These are phyloP conservation scores for Fusarium ramigenum DNA, from an alignment of 2,329 filamentous ascomycete genomes.

Conservation along the genomic window DNA sequence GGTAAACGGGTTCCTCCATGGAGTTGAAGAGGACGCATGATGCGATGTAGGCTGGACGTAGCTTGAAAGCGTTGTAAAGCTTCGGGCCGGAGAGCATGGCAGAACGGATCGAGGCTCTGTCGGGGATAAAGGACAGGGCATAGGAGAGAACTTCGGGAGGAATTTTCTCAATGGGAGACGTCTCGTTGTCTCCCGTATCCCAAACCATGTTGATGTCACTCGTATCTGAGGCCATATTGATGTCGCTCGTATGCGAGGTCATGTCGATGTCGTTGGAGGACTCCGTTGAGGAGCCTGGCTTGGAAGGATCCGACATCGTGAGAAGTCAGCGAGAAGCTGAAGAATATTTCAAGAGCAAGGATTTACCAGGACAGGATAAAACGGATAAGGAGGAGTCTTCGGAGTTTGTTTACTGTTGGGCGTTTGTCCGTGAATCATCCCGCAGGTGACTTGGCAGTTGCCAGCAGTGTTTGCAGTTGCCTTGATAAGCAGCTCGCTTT, in stretches of 20 bases:
- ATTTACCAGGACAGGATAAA: accelerated
- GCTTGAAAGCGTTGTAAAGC: constrained; percentile 2
- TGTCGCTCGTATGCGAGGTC: not conserved
- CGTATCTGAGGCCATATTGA: not conserved
- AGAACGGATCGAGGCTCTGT: not conserved
- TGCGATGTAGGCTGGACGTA: not conserved
- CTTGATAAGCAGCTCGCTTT: not conserved
- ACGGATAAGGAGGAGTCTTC: not conserved
- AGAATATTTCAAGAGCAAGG: not conserved
- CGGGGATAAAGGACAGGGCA: not conserved
- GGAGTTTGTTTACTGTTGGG: not conserved
- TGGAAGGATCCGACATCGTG: not conserved
- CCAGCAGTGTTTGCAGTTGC: not conserved
- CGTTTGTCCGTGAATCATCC: not conserved
- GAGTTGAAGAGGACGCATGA: constrained; percentile 7
- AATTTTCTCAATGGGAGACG: not conserved
- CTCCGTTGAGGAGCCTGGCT: not conserved
- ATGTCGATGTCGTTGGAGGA: not conserved
- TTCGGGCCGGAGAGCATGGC: not conserved
- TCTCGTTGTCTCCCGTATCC: no score
- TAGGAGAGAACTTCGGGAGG: constrained; percentile 9
- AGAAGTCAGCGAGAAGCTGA: not conserved
- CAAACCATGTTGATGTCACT: not conserved
- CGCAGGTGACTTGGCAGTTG: not conserved
- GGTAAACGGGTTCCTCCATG: constrained; percentile 16